Evolutionary conservation across 2,329 filamentous ascomycete genomes (phyloP).

Genomic region (Xylaria digitata): DNA sequence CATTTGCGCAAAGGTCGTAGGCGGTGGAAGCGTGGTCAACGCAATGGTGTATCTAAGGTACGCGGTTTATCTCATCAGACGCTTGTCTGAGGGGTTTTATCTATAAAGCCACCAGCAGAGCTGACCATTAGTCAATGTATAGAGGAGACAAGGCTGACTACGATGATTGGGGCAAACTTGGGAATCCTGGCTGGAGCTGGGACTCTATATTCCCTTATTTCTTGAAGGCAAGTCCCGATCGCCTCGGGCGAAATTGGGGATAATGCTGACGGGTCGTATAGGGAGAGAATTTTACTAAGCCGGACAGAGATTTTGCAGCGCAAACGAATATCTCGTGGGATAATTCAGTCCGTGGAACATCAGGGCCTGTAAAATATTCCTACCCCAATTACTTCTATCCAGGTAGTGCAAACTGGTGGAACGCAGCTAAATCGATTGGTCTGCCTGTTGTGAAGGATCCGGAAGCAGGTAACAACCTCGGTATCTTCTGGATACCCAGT

Average conservation of each 20-base stretch:
- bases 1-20: slow-evolving; percentile 49
- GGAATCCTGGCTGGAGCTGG: slow-evolving; percentile 51
- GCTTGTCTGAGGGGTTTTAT: not conserved
- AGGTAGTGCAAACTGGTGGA: slow-evolving; percentile 48
- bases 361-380: slow-evolving; percentile 48
- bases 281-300: slow-evolving; percentile 49
- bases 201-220: slow-evolving; percentile 55
- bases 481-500: slow-evolving; percentile 49
- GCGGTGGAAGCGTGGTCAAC: slow-evolving; percentile 52
- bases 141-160: slow-evolving; percentile 50
- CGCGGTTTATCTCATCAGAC: slow-evolving; percentile 6
- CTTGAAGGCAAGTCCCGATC: slow-evolving; percentile 50
- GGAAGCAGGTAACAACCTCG: slow-evolving; percentile 40
- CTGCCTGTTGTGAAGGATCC: slow-evolving; percentile 44
- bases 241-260: slow-evolving; percentile 28
- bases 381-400: slow-evolving; percentile 51
- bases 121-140: not conserved
- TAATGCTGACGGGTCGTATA: slow-evolving; percentile 28
- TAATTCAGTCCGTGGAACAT: slow-evolving; percentile 45
- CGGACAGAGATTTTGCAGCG: slow-evolving; percentile 41
- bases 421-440: slow-evolving; percentile 43
- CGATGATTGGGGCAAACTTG: slow-evolving; percentile 51
- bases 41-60: slow-evolving; percentile 52
- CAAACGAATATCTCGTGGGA: slow-evolving; percentile 48
- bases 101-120: not conserved